Evolutionary conservation across 108 stramenopile genomes (phyloP).

Genomic region (Cyclotella sp.): DNA sequence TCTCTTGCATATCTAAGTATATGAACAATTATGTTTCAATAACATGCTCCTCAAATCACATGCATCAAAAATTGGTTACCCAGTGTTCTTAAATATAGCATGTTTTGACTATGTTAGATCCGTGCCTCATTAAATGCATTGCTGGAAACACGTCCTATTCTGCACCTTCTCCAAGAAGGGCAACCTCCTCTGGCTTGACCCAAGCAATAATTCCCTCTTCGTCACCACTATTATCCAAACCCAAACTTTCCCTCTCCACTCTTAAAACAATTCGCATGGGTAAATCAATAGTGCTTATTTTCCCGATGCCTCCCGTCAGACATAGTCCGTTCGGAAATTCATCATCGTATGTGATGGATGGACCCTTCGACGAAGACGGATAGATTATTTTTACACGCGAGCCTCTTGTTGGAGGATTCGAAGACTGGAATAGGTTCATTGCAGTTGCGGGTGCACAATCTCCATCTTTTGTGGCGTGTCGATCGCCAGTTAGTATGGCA

Average conservation of each 20-base stretch:
- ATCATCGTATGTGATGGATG: constrained; percentile 42
- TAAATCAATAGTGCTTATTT: constrained; percentile 41
- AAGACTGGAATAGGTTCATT: constrained; percentile 29
- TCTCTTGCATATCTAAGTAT: too few relatives aligned
- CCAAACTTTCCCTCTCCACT: constrained; percentile 41
- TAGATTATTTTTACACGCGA: constrained; percentile 31
- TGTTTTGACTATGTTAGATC: too few relatives aligned
- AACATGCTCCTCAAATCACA: too few relatives aligned
- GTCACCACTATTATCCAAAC: constrained; percentile 10
- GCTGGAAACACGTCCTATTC: too few relatives aligned
- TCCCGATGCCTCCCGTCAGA: constrained; percentile 37
- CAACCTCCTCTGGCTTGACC: constrained; percentile 44
- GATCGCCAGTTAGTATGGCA: constrained; percentile 30
- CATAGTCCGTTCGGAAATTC: constrained; percentile 53
- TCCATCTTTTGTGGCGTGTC: not conserved
- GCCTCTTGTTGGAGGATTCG: constrained; percentile 29
- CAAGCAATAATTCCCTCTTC: constrained; percentile 45
- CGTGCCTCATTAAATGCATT: too few relatives aligned
- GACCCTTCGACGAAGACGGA: constrained; percentile 16
- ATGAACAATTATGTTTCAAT: too few relatives aligned
- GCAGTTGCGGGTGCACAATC: not conserved
- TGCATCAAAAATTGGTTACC: too few relatives aligned
- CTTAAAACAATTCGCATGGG: constrained; percentile 44
- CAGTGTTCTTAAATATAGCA: too few relatives aligned
- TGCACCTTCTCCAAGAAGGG: not conserved